A percentile compares a stretch with the other conserved stretches of the same genome.
Conservation (phyloP, 768 basidiomycete genomes). For the Pulveroboletus sp. region DNA sequence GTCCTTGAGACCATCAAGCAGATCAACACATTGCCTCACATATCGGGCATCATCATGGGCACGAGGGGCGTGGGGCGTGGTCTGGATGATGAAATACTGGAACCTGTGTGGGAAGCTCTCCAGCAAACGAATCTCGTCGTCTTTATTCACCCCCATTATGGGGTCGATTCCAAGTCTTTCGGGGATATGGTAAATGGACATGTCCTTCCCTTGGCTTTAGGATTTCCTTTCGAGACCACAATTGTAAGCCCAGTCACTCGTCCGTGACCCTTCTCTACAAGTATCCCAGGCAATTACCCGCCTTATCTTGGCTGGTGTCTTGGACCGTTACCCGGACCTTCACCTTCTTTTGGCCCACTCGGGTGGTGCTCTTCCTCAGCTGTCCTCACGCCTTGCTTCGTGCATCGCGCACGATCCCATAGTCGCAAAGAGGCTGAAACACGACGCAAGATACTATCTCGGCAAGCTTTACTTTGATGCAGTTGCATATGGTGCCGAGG, state of each 20-base stretch:
- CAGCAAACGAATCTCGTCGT: constrained; percentile 67
- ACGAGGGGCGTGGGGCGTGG: constrained; percentile 76
- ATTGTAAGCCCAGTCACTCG: constrained; percentile 47
- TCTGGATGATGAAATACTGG: constrained; percentile 74
- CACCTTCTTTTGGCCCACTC: constrained; percentile 84
- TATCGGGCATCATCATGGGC: constrained; percentile 81
- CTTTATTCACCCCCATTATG: constrained; percentile 88
- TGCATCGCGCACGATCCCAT: constrained; percentile 85
- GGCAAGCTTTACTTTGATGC: constrained; percentile 82
- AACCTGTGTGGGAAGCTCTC: constrained; percentile 81
- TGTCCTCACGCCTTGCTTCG: constrained; percentile 81
- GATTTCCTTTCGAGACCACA: constrained; percentile 91
- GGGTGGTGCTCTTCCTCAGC: constrained; percentile 77
- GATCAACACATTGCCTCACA: constrained; percentile 60
- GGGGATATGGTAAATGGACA: constrained; percentile 81
- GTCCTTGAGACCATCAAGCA: constrained; percentile 67
- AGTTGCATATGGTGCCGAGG: constrained; percentile 86
- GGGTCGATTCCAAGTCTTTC: constrained; percentile 70
- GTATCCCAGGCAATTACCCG: constrained; percentile 62
- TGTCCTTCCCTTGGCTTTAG: constrained; percentile 81
- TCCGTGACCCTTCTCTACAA: background rate
- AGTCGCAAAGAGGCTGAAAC: constrained; percentile 68
- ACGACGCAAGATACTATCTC: constrained; percentile 83
- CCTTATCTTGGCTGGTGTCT: constrained; percentile 74
- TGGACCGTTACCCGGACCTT: constrained; percentile 76